Percentiles rank a stretch among this genome's conserved stretches.
Evolutionary conservation across 2,329 filamentous ascomycete genomes (phyloP).

Genomic region (Stagonosporopsis tanaceti): DNA sequence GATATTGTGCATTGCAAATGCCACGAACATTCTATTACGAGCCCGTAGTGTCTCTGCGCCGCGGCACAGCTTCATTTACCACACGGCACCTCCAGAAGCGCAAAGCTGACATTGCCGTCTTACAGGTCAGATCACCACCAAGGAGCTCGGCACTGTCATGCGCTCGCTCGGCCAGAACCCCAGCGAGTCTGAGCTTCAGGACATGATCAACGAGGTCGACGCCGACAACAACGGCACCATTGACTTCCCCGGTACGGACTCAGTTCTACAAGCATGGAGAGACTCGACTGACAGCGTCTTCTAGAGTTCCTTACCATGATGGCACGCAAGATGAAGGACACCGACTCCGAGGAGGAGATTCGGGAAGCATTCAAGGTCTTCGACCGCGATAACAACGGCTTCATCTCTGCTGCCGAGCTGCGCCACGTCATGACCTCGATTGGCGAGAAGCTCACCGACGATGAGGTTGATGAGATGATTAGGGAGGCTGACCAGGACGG

Average conservation of each 20-base stretch:
- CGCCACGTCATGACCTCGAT: constrained; percentile 70
- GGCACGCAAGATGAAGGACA: constrained; percentile 68
- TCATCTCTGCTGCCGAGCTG: constrained; percentile 69
- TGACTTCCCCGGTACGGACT: constrained; percentile 64
- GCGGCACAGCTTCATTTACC: constrained; percentile 8
- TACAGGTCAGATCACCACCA: constrained; percentile 69
- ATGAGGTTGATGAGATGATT: constrained; percentile 72
- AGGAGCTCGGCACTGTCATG: constrained; percentile 71
- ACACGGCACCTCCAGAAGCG: constrained; percentile 14
- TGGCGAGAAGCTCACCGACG: constrained; percentile 69
- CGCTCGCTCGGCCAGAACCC: constrained; percentile 69
- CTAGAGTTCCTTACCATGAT: constrained; percentile 72
- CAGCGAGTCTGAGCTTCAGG: constrained; percentile 68
- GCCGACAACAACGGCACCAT: constrained; percentile 71
- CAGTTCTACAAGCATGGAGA: neutral
- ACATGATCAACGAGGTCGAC: constrained; percentile 74
- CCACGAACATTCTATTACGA: constrained; percentile 9
- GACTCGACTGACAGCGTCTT: constrained; percentile 13
- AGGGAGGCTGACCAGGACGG: constrained; percentile 70
- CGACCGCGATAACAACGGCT: constrained; percentile 71
- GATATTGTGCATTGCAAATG: constrained; percentile 11
- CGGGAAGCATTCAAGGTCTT: constrained; percentile 72
- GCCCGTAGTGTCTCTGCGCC: neutral
- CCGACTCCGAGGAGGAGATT: constrained; percentile 70
- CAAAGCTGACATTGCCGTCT: constrained; percentile 33